Conservation (phyloP, 352 stramenopile species). For the Phytophthora foliorum region DNA sequence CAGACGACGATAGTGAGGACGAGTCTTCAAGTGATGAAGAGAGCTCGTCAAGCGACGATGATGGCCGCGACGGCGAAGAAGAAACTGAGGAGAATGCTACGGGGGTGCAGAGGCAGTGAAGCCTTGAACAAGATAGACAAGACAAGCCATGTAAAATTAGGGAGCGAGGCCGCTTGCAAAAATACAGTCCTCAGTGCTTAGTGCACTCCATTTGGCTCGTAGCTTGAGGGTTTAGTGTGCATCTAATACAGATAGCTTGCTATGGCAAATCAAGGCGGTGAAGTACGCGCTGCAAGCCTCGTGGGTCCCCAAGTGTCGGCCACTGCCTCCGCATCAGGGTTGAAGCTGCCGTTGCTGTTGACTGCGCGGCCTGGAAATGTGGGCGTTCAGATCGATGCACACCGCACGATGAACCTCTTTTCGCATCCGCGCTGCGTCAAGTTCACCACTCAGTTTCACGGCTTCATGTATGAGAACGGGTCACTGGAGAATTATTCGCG, state of each 20-base stretch:
- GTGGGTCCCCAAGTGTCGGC: constrained; percentile 7
- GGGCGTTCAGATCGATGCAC: constrained; percentile 81
- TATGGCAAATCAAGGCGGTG: constrained; percentile 31
- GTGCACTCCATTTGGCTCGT: constrained; percentile 26
- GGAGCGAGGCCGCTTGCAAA: constrained; percentile 29
- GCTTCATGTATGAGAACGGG: constrained; percentile 68
- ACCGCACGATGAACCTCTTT: constrained; percentile 67
- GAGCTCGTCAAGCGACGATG: constrained; percentile 19
- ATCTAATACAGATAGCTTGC: constrained; percentile 4
- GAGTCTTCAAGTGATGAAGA: constrained; percentile 45
- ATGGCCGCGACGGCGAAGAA: constrained; percentile 15
- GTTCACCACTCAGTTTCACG: constrained; percentile 80
- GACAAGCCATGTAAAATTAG: constrained; percentile 48
- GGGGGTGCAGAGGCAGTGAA: constrained; percentile 7
- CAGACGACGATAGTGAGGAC: constrained; percentile 38
- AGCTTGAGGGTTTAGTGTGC: background rate
- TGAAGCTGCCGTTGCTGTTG: constrained; percentile 61
- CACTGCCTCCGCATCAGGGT: background rate
- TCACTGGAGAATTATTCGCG: constrained; percentile 80
- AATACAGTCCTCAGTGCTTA: constrained; percentile 32
- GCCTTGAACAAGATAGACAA: constrained; percentile 19
- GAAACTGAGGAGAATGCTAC: background rate
- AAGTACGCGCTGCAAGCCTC: constrained; percentile 24
- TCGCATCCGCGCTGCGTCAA: constrained; percentile 61
- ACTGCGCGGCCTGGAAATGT: constrained; percentile 76